These are phyloP conservation scores for Salinomyces thailandicus DNA, from an alignment of 2,329 filamentous ascomycete genomes.

Conservation along the genomic window DNA sequence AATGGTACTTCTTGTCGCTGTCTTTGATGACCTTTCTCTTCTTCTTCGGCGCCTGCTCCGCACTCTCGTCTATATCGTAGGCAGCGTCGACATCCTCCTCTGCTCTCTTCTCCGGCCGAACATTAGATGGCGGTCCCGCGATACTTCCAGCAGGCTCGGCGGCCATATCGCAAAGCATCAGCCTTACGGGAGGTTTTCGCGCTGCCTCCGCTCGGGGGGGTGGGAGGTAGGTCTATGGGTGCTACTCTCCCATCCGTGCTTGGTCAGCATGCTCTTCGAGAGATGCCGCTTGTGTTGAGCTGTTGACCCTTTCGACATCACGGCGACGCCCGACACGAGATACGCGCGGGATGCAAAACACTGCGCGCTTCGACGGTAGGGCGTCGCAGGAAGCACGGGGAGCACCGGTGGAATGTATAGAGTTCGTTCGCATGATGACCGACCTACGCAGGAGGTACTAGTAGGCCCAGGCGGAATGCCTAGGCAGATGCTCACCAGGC, in stretches of 20 bases:
- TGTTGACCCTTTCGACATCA: no score
- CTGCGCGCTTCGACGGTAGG: no score
- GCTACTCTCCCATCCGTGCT: constrained; percentile 8
- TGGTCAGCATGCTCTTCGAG: constrained; percentile 12
- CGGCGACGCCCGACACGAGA: no score
- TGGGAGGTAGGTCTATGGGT: constrained; percentile 9
- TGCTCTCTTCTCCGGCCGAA: not conserved
- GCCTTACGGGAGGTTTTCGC: not conserved
- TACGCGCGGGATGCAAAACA: no score
- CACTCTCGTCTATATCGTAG: constrained; percentile 13
- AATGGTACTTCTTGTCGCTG: constrained; percentile 57
- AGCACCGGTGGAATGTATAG: no score
- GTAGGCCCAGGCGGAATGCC: no score
- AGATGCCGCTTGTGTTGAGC: no score
- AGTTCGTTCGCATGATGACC: no score
- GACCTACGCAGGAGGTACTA: no score
- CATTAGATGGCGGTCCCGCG: not conserved
- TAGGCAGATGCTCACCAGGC: no score
- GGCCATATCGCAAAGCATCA: constrained; percentile 1
- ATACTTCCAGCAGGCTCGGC: constrained; percentile 1
- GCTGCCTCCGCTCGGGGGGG: not conserved
- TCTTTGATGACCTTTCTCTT: constrained; percentile 25
- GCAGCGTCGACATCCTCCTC: constrained; percentile 9
- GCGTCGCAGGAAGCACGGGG: no score
- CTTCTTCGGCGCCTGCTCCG: constrained; percentile 21